Evolutionary conservation across 140 eudicot genomes (phyloP).

Genomic region (Anethum foeniculum): DNA sequence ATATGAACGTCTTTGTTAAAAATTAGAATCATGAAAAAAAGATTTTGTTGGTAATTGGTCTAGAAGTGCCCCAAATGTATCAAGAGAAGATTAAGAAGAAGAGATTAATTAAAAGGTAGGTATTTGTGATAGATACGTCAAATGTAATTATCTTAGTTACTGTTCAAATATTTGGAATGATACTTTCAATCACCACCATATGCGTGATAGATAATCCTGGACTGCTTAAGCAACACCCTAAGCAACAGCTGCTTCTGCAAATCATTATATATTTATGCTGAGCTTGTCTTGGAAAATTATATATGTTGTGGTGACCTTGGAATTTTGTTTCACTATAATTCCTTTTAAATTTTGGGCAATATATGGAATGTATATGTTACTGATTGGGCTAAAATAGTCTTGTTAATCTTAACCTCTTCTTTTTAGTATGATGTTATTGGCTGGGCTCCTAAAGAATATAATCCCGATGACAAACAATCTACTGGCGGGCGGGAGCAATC

Average conservation of each 20-base stretch:
- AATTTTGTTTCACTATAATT: not conserved
- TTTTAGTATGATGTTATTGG: slow-evolving; percentile 89
- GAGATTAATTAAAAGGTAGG: not conserved
- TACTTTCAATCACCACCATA: too few species aligned
- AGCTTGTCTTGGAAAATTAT: not conserved
- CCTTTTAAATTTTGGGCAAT: not conserved
- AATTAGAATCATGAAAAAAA: not conserved
- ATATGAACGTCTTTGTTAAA: not conserved
- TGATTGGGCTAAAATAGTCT: not conserved
- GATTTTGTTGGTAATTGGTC: not conserved
- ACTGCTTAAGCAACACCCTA: not conserved
- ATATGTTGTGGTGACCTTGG: not conserved
- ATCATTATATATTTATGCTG: not conserved
- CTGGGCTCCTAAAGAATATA: slow-evolving; percentile 97
- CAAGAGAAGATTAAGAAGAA: not conserved
- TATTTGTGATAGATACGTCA: not conserved
- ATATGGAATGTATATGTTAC: not conserved
- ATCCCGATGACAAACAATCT: slow-evolving; percentile 77
- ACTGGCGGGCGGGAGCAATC: slow-evolving; percentile 50
- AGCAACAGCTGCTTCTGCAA: not conserved
- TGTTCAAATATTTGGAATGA: not conserved
- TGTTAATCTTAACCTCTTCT: not conserved
- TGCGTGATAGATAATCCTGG: not conserved
- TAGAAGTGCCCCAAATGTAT: not conserved
- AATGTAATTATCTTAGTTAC: not conserved